Evolutionary conservation across 768 basidiomycete species (phyloP), one percentile per base, ranked within the genome.

Genomic region (Amanita pseudoporphyria): DNA sequence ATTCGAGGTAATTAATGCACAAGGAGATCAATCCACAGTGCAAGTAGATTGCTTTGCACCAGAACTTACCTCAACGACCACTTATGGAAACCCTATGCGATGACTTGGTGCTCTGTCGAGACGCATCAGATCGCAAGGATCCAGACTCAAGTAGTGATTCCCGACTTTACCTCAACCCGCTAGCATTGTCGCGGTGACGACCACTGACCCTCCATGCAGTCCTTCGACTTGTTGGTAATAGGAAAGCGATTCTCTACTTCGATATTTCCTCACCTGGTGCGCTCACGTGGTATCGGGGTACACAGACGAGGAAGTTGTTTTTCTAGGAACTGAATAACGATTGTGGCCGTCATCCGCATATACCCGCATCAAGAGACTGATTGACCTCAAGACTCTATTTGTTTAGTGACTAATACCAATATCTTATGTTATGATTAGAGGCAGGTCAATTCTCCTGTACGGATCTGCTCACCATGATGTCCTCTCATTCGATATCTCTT

Each of bases 1-100:
- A 6, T 91, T 90, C 57, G 90, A 94, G 61, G 79, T 86, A 3
- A 76, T 84, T 58, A 80, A 84, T 61, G 67, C 84, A 6, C 82
- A 84, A 51, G 87, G 86, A 12, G 86, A 88, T 57, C 72, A 85
- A 33, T 79, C 82, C 4, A 81, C 80, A 16, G 84, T 95, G 13
- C 89, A 94, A 62, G 84, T 98, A 18, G 92, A 95, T 57, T 91
- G 89, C 54, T 74, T 99, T 30, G 81, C 84, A 14, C 89, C 93
- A 4, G 89, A 94, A 62, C 66, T 86, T 50, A 92, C 87, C n/a
- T 5, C 86, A 87, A 18, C 75, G 87, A 36, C 73, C 83, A 3
- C 73, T 92, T 22, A 71, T 87, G 51, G 90, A 86, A 22, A 82
- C 95, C 50, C 67, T 96, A 26, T 94, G 92, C 69, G 93, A 92